These are phyloP conservation scores for Cymbidium sinense DNA, from an alignment of 106 monocot species.

Conservation along the genomic window DNA sequence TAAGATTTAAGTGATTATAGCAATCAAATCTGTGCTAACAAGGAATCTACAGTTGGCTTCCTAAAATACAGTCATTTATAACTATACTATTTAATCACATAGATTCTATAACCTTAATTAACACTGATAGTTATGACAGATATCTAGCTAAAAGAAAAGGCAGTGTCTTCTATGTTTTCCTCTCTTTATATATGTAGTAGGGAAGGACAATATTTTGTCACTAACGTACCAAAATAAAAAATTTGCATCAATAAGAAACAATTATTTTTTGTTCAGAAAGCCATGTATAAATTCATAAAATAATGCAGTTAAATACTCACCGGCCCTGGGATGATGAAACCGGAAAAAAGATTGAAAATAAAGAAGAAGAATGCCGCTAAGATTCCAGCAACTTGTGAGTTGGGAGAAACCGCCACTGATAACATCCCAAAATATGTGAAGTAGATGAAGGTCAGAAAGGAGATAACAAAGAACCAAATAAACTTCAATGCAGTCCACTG, in stretches of 20 bases:
- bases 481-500: conserved; percentile 36
- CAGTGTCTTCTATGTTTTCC: no score
- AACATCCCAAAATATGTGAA: conserved; percentile 63
- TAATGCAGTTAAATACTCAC: conserved; percentile 20
- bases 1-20: no score
- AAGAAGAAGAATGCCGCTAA: conserved; percentile 29
- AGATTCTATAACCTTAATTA: no score
- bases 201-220: no score
- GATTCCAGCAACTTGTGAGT: conserved; percentile 28
- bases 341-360: conserved; percentile 43
- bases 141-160: no score
- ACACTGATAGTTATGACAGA: no score
- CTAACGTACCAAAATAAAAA: neutral
- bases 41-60: no score
- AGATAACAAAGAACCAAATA: conserved; percentile 40
- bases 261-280: neutral
- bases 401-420: conserved; percentile 38
- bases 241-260: neutral
- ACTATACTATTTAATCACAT: no score
- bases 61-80: no score
- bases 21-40: no score
- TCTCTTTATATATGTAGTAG: no score
- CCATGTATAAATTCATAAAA: neutral
- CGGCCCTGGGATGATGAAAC: conserved; percentile 33
- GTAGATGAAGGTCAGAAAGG: conserved; percentile 40